phyloP scores from a whole-genome alignment of 2,329 filamentous ascomycete species.

The Gremmenia infestans region DNA sequence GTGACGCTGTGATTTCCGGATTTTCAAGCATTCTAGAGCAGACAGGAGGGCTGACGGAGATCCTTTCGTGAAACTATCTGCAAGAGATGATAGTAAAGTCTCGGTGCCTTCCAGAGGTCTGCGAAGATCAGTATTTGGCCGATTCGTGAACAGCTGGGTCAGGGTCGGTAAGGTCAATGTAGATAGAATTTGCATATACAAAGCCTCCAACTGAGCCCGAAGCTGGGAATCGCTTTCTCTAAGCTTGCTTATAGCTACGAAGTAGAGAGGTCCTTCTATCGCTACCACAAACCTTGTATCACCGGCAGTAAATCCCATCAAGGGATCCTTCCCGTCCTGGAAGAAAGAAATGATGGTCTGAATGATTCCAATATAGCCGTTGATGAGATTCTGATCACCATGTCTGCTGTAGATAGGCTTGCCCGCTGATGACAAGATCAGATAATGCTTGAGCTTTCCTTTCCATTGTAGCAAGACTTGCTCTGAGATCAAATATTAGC shows the following conservation, averaged over 20 bases:
- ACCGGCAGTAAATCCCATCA: slow-evolving; percentile 83
- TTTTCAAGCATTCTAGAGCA: slow-evolving; percentile 85
- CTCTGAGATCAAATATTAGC: slow-evolving; percentile 26
- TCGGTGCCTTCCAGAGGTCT: slow-evolving; percentile 90
- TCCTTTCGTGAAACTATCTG: slow-evolving; percentile 90
- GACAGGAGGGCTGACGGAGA: slow-evolving; percentile 85
- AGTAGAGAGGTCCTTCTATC: slow-evolving; percentile 81
- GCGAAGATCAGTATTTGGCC: slow-evolving; percentile 90
- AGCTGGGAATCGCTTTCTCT: slow-evolving; percentile 90
- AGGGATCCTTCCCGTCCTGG: slow-evolving; percentile 69
- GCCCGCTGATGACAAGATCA: slow-evolving; percentile 91
- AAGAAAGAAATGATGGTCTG: slow-evolving; percentile 99
- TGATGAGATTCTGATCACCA: slow-evolving; percentile 83
- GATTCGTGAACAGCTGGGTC: slow-evolving; percentile 78
- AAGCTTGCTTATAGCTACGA: slow-evolving; percentile 87
- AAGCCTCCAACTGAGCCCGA: slow-evolving; percentile 78
- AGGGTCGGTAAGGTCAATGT: slow-evolving; percentile 87
- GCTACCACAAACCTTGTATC: slow-evolving; percentile 79
- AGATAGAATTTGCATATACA: slow-evolving; percentile 98
- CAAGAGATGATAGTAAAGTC: slow-evolving; percentile 80
- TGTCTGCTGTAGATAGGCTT: slow-evolving; percentile 97
- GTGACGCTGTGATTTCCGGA: slow-evolving; percentile 82
- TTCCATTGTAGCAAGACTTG: slow-evolving; percentile 68
- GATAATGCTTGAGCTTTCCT: slow-evolving; percentile 91
- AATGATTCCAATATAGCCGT: slow-evolving; percentile 88